A percentile compares a stretch with the other conserved stretches of the same genome.
phyloP scores from a whole-genome alignment of 1,284 basidiomycete species.

The Crucibulum parvulum region DNA sequence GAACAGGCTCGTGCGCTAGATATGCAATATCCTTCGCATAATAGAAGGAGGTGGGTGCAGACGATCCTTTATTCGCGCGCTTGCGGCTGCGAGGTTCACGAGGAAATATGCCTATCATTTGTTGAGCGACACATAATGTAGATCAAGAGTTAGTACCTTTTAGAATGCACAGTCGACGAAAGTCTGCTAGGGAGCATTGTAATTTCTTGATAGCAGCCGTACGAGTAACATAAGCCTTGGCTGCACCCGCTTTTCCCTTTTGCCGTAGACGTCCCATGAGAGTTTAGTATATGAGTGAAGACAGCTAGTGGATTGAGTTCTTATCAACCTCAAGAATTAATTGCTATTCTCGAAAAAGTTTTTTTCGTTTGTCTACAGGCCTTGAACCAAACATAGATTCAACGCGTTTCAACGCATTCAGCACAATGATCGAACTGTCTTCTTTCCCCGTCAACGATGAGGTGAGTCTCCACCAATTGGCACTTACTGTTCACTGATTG shows the following conservation, averaged over 20 bases:
- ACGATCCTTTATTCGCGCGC: constrained; percentile 97
- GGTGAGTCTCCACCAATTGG: constrained; percentile 24
- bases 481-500: constrained; percentile 8
- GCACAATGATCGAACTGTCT: background rate
- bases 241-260: constrained; percentile 92
- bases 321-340: background rate
- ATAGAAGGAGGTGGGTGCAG: constrained; percentile 97
- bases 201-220: constrained; percentile 92
- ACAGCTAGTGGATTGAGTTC: background rate
- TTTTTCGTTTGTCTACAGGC: constrained; percentile 30
- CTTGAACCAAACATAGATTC: constrained; percentile 10
- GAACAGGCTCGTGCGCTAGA: constrained; percentile 95
- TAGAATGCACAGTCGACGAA: constrained; percentile 95
- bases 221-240: constrained; percentile 95
- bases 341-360: constrained; percentile 21
- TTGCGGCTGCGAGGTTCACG: constrained; percentile 94
- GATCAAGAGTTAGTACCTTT: constrained; percentile 71
- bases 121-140: background rate
- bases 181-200: constrained; percentile 97
- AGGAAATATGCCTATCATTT: constrained; percentile 88
- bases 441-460: constrained; percentile 27
- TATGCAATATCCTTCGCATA: constrained; percentile 99
- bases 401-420: background rate
- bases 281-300: background rate
- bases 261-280: constrained; percentile 89